Base-by-base conservation (phyloP, 352 stramenopile genomes). In the Phytophthora hybrid region DNA sequence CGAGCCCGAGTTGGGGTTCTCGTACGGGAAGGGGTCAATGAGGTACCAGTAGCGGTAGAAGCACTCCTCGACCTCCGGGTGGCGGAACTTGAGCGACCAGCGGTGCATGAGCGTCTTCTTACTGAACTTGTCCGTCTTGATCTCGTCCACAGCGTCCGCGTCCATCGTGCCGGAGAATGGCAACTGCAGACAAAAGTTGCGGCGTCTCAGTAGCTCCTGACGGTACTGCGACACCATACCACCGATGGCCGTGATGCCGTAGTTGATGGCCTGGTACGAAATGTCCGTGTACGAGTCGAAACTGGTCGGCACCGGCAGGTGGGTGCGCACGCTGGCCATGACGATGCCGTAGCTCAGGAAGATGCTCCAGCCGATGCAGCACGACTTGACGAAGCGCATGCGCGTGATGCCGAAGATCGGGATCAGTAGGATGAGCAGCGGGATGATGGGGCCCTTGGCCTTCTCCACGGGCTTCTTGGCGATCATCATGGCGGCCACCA, bases 21-120 rank as follows among this genome's bases (percentile, higher is more conserved):
- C 86, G 62, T 92, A 95, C 61, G 88, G 88, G 63, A 92, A 93
- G 59, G 88, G 84, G 63, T 95, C 88, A 53, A 95, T 95, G n/a
- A 95, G 77, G 74, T 95, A 95, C 88, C 88, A 95, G 69, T 93
- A 90, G 8, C 82, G 77, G 76, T 92, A 95, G 71, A 95, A 95
- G 59, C 78, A 88, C 63, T 95, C 88, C 59, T 95, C 88, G 47
- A 95, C 83, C 44, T 88, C 81, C 0, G 82, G 81, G 74, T 95
- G 78, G 58, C 82, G 83, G 68, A 95, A 95, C 52, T 88, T 87
- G 39, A 89, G 83, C 41, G 83, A 92, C 77, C 78, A 92, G 21
- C 59, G 52, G 61, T 93, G 81, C 83, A 93, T 87, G 21, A 95
- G 81, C 32, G 69, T 72, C 51, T 80, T 80, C 69, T 91, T 90